Base-by-base conservation (phyloP, 2,329 filamentous ascomycete genomes). In the Magnaporthiopsis poae region DNA sequence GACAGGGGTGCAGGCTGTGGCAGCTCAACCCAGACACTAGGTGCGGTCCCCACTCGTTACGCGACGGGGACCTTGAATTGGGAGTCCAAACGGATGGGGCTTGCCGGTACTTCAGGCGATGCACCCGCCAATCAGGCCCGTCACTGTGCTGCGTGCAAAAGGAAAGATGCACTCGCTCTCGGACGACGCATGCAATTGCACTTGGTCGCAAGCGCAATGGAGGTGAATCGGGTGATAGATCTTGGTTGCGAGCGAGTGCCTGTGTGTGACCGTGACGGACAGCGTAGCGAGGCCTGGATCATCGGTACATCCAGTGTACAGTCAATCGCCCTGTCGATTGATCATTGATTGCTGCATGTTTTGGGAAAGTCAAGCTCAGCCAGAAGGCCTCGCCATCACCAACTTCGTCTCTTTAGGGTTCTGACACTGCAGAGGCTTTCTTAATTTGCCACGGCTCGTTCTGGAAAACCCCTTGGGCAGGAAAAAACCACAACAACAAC, bases 181-280 rank as follows among this genome's bases (percentile, higher is more conserved):
- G 21, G 46, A 65, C 66, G 46, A 67, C 63, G 66, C 66, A 65
- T 56, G 46, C 46, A 56, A 56, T 25, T 56, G 46, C 21, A 56
- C 21, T 25, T 25, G 21, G 5, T 56, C 13, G 66, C 63, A 67
- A 62, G 59, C 63, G 67, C 66, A 68, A 66, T 68, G 52, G 66
- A 67, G 66, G 68, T 68, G 67, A 66, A 67, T 65, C 62, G 46
- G 46, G 46, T 3, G 46, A 25, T 11, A 56, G 46, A 56, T 56
- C 46, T 56, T 56, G 46, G 46, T 56, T 56, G 21, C 21, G 21
- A 7, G 18, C 8, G 46, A n/a, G 15, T 56, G 46, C 9, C 9
- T 56, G 46, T 56, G 46, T 18, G 39, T 46, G 21, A 11, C 11
- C 25, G 46, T 25, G 39, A 46, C 39, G 39, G 39, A 12, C 2